Percentiles rank a stretch among this genome's conserved stretches.
Evolutionary conservation across 805 yeast genomes (phyloP).

Genomic region (Kregervanrija pseudodelftensis): DNA sequence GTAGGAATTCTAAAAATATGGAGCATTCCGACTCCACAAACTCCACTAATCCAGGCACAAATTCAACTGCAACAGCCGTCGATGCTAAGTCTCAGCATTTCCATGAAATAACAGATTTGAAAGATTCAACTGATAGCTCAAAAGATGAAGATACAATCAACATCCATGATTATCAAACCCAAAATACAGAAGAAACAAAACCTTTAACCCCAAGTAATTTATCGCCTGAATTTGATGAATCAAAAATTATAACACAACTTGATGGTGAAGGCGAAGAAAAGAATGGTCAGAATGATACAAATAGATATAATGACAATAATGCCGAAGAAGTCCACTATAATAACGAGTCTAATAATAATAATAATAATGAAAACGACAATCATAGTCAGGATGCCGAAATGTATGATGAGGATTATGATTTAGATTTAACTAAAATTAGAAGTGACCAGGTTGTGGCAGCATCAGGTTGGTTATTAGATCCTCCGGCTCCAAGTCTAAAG

Average conservation of each 20-base stretch:
- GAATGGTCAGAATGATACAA: neutral
- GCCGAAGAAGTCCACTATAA: slow-evolving; percentile 7
- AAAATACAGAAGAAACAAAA: slow-evolving; percentile 10
- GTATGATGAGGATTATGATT: slow-evolving; percentile 19
- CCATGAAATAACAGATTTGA: slow-evolving; percentile 25
- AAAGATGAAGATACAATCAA: slow-evolving; percentile 25
- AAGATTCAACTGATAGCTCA: slow-evolving; percentile 30
- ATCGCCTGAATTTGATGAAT: neutral
- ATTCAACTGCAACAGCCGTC: neutral
- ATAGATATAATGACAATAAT: slow-evolving; percentile 7
- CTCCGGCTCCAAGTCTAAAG: slow-evolving; percentile 40
- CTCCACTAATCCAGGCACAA: neutral
- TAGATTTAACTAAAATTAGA: slow-evolving; percentile 60
- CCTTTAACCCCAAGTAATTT: slow-evolving; percentile 4
- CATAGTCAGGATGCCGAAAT: slow-evolving; percentile 15
- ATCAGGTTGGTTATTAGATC: slow-evolving; percentile 60
- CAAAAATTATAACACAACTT: neutral
- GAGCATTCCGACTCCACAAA: slow-evolving; percentile 6
- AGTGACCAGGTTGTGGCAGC: slow-evolving; percentile 64
- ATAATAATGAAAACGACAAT: neutral
- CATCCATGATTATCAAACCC: slow-evolving; percentile 9
- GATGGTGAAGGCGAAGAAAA: slow-evolving; percentile 15
- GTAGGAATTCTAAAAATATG: neutral
- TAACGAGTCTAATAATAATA: slow-evolving; percentile 22
- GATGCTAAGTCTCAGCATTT: neutral